Conservation (phyloP, 2,329 filamentous ascomycete species). For the Aspergillus phoenicis region DNA sequence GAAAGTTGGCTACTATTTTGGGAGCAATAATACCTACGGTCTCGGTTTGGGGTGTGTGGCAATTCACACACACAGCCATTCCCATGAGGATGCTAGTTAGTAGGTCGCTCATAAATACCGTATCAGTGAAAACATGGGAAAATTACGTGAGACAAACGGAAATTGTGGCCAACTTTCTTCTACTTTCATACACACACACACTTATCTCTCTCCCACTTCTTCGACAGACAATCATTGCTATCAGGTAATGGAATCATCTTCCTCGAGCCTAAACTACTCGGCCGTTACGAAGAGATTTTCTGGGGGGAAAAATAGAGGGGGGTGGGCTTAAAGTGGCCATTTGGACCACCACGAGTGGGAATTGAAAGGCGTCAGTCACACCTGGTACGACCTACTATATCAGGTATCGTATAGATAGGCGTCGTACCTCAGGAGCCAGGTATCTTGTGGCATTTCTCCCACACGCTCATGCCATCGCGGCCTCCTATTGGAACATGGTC, state of each 20-base stretch:
- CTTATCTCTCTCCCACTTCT: too few relatives aligned
- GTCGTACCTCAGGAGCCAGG: conserved; percentile 4
- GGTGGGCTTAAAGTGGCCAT: neutral
- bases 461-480: neutral
- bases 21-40: conserved; percentile 12
- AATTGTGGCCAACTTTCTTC: neutral
- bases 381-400: conserved; percentile 6
- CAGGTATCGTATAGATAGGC: conserved; percentile 4
- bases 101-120: neutral
- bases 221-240: neutral
- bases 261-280: neutral
- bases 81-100: neutral
- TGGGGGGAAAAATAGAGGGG: too few relatives aligned
- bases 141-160: conserved; percentile 1
- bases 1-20: conserved; percentile 18
- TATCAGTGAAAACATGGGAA: neutral
- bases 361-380: neutral
- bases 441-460: conserved; percentile 6
- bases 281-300: neutral
- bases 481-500: conserved; percentile 12
- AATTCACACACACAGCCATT: conserved; percentile 5
- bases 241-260: neutral
- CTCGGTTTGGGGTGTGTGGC: conserved; percentile 10
- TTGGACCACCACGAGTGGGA: conserved; percentile 3
- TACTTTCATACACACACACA: neutral